Base-by-base conservation (phyloP, 2,329 filamentous ascomycete species). In the Ciborinia camelliae region DNA sequence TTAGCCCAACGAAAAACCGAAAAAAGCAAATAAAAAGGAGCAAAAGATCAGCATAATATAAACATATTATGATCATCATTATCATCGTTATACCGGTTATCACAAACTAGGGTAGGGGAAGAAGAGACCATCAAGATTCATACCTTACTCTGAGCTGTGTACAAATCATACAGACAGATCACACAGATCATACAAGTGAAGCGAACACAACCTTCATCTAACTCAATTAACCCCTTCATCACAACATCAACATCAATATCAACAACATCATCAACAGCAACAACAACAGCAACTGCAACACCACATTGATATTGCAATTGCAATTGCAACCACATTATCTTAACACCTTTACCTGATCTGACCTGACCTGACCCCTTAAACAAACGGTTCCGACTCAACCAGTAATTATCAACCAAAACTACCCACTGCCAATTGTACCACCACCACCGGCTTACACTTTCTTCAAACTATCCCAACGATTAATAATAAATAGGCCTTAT, bases 401-500 rank as follows among this genome's bases (percentile, higher is more conserved):
- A 35, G 18, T 35, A 9, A 52, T 35, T n/a, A 14, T 20, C 15
- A 39, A 39, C 52, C n/a, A n/a, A n/a, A n/a, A n/a, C n/a, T n/a
- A 39, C 6, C 8, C 12, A 39, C 37, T 43, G n/a, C 53, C 18
- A 57, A 43, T 43, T 43, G 37, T 43, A 57, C 14, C 37, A 57
- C 53, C 39, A 32, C 37, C 53, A 57, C 53, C 12, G n/a, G n/a
- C 37, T 43, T 41, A 57, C 30, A 37, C 53, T 39, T 57, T 57
- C 26, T 41, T 43, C 14, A 43, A 23, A 35, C 50, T 30, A 7
- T n/a, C 41, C 50, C 20, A 15, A 23, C 50, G 50, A 37, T 5
- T 52, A 14, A n/a, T 26, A 52, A 9, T 18, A n/a, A n/a, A n/a
- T n/a, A n/a, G n/a, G n/a, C n/a, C 52, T 41, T 4, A 28, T 10